A percentile compares a stretch with the other conserved stretches of the same genome.
Evolutionary conservation across 345 rosid genomes (phyloP).

Genomic region (Melaleuca quinquenervia): DNA sequence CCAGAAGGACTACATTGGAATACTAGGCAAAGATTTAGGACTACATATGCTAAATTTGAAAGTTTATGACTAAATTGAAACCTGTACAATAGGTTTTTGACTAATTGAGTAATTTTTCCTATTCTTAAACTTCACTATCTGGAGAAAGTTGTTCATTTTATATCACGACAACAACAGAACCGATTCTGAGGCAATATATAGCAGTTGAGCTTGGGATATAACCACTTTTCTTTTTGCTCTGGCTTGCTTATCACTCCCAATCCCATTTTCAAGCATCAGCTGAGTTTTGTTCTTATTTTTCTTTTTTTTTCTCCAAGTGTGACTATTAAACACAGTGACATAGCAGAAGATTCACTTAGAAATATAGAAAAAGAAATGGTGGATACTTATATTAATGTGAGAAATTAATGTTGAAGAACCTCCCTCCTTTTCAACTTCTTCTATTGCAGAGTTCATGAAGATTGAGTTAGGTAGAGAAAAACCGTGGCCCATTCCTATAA

Average conservation of each 20-base stretch:
- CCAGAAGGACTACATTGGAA: not conserved
- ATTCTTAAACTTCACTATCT: not conserved
- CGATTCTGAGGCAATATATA: not conserved
- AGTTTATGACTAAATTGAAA: not conserved
- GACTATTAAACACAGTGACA: not conserved
- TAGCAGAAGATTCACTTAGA: not conserved
- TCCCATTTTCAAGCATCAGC: not conserved
- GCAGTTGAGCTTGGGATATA: not conserved
- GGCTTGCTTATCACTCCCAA: not conserved
- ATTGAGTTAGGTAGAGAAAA: not conserved
- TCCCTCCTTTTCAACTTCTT: not conserved
- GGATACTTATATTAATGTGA: not conserved
- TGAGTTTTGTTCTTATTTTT: not conserved
- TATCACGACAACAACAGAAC: not conserved
- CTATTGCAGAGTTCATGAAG: not conserved
- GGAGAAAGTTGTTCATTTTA: not conserved
- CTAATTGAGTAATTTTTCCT: not conserved
- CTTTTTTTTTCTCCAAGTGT: not conserved
- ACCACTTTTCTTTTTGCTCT: not conserved
- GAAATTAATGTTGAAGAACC: not conserved
- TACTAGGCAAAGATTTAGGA: not conserved
- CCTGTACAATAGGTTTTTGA: not conserved
- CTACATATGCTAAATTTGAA: not conserved
- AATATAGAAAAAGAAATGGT: not conserved
- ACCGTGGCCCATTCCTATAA: not conserved